A percentile compares a stretch with the other conserved stretches of the same genome.
These are phyloP conservation scores for Taphrina betulina DNA, from an alignment of 1,139 yeast genomes.

Conservation along the genomic window DNA sequence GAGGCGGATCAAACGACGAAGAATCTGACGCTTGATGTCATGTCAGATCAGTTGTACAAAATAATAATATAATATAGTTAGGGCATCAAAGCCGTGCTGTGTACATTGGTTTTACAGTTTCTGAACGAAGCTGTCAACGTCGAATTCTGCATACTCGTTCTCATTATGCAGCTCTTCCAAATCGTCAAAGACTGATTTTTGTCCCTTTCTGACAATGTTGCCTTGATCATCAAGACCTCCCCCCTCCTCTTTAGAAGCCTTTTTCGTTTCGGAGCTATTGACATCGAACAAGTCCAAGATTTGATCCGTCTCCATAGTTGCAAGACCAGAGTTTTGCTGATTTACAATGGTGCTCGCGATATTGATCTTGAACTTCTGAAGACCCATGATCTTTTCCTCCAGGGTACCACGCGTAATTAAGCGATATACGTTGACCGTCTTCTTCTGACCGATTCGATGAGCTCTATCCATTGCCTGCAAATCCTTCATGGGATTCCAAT, in stretches of 20 bases:
- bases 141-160: conserved; percentile 25
- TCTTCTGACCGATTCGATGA: conserved; percentile 95
- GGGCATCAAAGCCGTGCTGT: no score
- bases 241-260: conserved; percentile 43
- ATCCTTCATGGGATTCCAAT: conserved; percentile 99
- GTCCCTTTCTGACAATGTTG: conserved; percentile 39
- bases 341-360: conserved; percentile 94
- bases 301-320: conserved; percentile 96
- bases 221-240: conserved; percentile 44
- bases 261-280: conserved; percentile 46
- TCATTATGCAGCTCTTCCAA: conserved; percentile 15
- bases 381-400: conserved; percentile 97
- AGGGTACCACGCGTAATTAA: conserved; percentile 87
- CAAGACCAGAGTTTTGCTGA: conserved; percentile 91
- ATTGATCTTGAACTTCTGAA: conserved; percentile 95
- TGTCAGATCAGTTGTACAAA: neutral
- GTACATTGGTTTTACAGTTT: neutral
- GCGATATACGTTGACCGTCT: conserved; percentile 92
- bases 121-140: conserved; percentile 17
- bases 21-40: neutral
- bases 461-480: conserved; percentile 99
- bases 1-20: neutral
- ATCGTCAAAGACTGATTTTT: conserved; percentile 46
- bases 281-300: conserved; percentile 80
- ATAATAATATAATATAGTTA: no score